Evolutionary conservation across 371 early-diverging fungal genomes (phyloP), one percentile per base, ranked within the genome.

Genomic region (Mucor lusitanicus): DNA sequence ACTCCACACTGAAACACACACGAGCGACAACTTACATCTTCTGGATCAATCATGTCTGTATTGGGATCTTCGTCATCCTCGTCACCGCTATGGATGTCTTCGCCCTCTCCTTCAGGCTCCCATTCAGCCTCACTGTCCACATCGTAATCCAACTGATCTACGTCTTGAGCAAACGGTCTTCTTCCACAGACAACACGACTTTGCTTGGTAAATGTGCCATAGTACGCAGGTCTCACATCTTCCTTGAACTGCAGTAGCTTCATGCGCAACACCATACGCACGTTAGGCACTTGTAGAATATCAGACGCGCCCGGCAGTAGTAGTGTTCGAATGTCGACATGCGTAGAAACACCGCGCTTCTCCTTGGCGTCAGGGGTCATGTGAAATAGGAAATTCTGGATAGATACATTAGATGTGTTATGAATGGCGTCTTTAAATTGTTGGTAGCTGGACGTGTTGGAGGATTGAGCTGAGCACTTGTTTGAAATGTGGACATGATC

Each of bases 31-130:
- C 68, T 60, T 73, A 78, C 76, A 72, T 78, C 80, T 35, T 77
- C 82, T 12, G 78, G 77, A 39, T 83, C 79, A 72, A 78, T 78
- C 68, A 73, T 59, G 42, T 86, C 85, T 8, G 73, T 71, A n/a
- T 60, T 59, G 0, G 64, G 59, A 46, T 87, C 88, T 30, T 85
- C 85, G 3, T 87, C 90, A 9, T 88, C 87, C 30, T 91, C 94
- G 62, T 90, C 93, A n/a, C 91, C 93, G 67, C 91, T 91, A 58
- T 85, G 86, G 21, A 92, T 80, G 53, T 95, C 94, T 68, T 95
- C 96, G 15, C 96, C 96, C 67, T 93, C 93, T 19, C 92, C 95
- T 32, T 94, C 95, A 25, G 89, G 92, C 30, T 93, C 94, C 96
- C 96, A 96, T 76, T 95, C 96, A 0, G 88, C 92, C 59, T 94